Evolutionary conservation across 2,329 filamentous ascomycete genomes (phyloP).

Genomic region (Aspergillus sp.): DNA sequence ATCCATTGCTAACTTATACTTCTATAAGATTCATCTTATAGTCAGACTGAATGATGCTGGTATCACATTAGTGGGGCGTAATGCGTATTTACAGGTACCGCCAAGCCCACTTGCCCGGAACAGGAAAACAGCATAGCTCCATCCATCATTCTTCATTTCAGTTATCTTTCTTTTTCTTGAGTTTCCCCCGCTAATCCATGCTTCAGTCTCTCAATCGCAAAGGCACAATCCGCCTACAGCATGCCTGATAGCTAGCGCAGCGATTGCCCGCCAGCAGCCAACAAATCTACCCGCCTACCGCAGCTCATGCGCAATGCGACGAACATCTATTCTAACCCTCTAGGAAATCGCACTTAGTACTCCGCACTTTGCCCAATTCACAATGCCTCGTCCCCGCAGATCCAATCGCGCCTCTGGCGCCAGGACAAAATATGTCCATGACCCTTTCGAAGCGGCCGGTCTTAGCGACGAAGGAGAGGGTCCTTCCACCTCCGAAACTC

Average conservation of each 20-base stretch:
- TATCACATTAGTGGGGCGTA: background rate
- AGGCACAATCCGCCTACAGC: background rate
- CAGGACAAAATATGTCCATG: conserved; percentile 37
- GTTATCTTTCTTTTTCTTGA: background rate
- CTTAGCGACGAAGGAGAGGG: conserved; percentile 32
- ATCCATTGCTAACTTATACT: no score
- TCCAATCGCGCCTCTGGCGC: conserved; percentile 36
- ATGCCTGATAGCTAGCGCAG: background rate
- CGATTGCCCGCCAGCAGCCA: background rate
- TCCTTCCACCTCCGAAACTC: background rate
- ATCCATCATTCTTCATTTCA: background rate
- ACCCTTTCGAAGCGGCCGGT: conserved; percentile 38
- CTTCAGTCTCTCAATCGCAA: background rate
- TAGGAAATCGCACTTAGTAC: background rate
- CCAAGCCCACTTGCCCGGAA: conserved; percentile 7
- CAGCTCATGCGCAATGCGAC: background rate
- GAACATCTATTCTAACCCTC: background rate
- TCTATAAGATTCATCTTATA: no score
- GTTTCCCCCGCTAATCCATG: background rate
- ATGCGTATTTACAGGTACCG: background rate
- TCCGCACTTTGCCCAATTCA: background rate
- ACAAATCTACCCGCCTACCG: background rate
- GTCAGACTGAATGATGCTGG: background rate
- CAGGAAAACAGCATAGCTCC: conserved; percentile 2
- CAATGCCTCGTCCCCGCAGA: conserved; percentile 35